These are phyloP conservation scores for Populus simonii DNA, from an alignment of 345 rosid genomes.

Conservation along the genomic window DNA sequence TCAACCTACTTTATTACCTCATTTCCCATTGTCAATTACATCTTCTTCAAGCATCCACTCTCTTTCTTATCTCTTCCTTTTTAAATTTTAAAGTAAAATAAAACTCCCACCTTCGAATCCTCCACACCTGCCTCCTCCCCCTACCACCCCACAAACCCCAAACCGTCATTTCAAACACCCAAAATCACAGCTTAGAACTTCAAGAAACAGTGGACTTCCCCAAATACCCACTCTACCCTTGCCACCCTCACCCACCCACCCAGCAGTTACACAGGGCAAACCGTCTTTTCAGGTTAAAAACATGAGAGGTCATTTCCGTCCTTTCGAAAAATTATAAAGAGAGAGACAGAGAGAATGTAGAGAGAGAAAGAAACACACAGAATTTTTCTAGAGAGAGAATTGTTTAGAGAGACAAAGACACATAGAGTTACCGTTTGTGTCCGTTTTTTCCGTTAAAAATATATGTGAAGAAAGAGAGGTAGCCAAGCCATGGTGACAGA, in stretches of 20 bases:
- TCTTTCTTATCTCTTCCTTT: background rate
- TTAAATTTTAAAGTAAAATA: background rate
- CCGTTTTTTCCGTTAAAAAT: constrained; percentile 42
- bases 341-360: background rate
- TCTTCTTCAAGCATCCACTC: background rate
- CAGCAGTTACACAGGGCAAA: background rate
- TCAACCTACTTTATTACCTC: background rate
- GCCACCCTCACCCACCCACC: background rate
- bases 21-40: too few species aligned
- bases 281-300: background rate
- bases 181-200: background rate
- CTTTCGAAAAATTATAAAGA: background rate
- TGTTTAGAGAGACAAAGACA: constrained; percentile 16
- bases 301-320: background rate
- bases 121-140: background rate
- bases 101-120: background rate
- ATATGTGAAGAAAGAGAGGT: constrained; percentile 23
- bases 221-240: background rate
- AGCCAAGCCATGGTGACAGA: constrained; percentile 57
- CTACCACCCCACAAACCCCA: background rate
- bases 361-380: background rate
- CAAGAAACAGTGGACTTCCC: background rate
- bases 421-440: constrained; percentile 17
- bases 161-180: background rate
- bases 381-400: background rate